These are phyloP conservation scores for Paraphaeosphaeria minitans DNA, from an alignment of 2,329 filamentous ascomycete genomes.

Conservation along the genomic window DNA sequence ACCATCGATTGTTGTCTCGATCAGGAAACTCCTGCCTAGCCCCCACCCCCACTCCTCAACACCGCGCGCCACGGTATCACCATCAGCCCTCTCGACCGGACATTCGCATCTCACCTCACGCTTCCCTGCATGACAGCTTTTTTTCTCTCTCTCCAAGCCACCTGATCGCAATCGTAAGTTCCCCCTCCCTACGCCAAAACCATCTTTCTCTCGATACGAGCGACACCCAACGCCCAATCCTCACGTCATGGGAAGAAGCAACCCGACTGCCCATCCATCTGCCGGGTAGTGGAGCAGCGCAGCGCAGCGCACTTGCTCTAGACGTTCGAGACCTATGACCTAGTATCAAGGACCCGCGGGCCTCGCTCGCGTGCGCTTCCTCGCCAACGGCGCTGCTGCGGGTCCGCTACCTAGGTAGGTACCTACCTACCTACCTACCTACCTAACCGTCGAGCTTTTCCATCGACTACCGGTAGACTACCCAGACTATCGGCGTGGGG, in stretches of 20 bases:
- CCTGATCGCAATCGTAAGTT: background rate
- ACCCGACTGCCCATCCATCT: background rate
- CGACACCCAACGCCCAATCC: too few species aligned
- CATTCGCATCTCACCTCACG: background rate
- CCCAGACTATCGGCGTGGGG: too few species aligned
- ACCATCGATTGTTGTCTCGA: background rate
- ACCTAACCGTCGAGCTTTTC: background rate
- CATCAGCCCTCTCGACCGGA: background rate
- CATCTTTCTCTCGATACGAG: background rate
- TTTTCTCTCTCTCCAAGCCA: too few species aligned
- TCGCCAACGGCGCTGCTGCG: background rate
- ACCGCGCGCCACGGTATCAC: background rate
- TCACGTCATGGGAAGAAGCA: too few species aligned
- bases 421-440: too few species aligned
- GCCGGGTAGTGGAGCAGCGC: background rate
- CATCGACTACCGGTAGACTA: background rate
- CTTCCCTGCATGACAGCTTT: background rate
- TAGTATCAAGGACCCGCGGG: too few species aligned
- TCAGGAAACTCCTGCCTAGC: background rate
- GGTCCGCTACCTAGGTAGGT: too few species aligned
- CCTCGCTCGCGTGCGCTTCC: too few species aligned
- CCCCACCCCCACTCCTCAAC: background rate
- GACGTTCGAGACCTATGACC: too few species aligned
- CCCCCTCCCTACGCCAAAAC: background rate
- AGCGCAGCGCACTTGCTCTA: too few species aligned